Conservation (phyloP, 805 yeast genomes). For the Wickerhamiella galacta region DNA sequence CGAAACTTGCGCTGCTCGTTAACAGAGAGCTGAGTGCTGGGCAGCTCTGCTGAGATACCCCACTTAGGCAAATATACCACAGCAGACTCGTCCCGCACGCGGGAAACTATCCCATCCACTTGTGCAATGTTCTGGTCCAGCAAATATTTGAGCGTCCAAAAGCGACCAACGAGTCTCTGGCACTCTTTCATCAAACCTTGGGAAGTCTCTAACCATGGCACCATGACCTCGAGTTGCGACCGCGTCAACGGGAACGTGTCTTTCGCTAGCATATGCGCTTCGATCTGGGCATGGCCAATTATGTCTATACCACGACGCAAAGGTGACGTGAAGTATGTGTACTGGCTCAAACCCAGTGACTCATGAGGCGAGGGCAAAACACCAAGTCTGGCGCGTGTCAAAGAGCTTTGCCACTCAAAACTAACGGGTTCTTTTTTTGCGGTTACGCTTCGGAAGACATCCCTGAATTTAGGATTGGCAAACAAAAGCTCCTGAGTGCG, state of each 20-base stretch:
- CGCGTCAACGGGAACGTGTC: constrained; percentile 2
- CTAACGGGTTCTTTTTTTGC: constrained; percentile 12
- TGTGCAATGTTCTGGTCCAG: background rate
- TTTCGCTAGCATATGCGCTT: constrained; percentile 24
- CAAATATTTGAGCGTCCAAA: constrained; percentile 1
- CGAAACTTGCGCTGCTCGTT: background rate
- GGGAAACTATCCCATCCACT: background rate
- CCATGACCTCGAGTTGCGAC: background rate
- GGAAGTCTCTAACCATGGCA: constrained; percentile 4
- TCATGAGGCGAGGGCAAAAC: constrained; percentile 34
- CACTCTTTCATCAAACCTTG: constrained; percentile 1
- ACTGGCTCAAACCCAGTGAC: constrained; percentile 43
- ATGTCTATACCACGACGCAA: constrained; percentile 69
- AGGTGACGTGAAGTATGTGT: constrained; percentile 78
- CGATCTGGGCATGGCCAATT: constrained; percentile 63
- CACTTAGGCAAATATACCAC: background rate
- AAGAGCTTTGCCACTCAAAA: constrained; percentile 28
- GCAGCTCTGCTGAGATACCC: background rate
- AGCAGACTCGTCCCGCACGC: background rate
- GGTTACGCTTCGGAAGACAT: constrained; percentile 15
- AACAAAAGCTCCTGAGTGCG: constrained; percentile 17
- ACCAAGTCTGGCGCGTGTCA: constrained; percentile 38
- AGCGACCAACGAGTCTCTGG: constrained; percentile 1
- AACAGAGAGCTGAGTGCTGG: background rate
- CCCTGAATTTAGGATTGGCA: constrained; percentile 15